Base-by-base conservation (phyloP, 805 yeast species). In the Yarrowia porcina region DNA sequence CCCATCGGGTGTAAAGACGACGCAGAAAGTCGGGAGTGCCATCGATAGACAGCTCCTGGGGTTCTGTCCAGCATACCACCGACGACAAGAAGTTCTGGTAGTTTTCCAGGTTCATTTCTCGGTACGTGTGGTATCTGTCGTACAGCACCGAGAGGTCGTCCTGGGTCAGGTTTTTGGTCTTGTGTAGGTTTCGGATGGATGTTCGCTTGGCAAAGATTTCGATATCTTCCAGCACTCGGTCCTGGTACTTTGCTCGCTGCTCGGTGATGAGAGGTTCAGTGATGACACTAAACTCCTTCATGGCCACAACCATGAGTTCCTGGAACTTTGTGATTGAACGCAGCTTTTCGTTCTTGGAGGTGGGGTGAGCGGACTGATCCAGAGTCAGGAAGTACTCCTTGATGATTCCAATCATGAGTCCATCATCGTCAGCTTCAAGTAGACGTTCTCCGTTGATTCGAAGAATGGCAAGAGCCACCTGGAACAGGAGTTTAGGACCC, bases 121-220 rank as follows among this genome's bases (percentile, higher is more conserved):
- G 38, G 23, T 39, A 56, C 2, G 61, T 82, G 70, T 92, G 90
- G 73, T 85, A 93, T 39, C 94, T 78, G 70, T 94, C 98, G 72
- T 94, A 93, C 5, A 91, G 78, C 63, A 87, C 82, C 3, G 90
- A 83, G 17, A 90, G 67, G 38, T 89, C 83, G 0, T 79, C 85
- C 25, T 74, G 77, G 3, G 79, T 72, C 33, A 93, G 75, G 70
- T 88, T 83, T 25, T 79, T 80, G 0, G 89, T 83, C 71, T 87
- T 86, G 35, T 96, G 93, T 62, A 93, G 76, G 73, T 90, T 92
- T 67, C 99, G 80, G 41, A 94, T 73, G 73, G 94, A 97, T 0
- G 97, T 90, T 64, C 97, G 81, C 74, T 93, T 94, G 35, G 94
- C 96, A 76, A 93, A 93, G 1, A 85, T 80, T 67, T 94, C 96